Base-by-base conservation (phyloP, 306 rosid species). In the Sindora glabra region DNA sequence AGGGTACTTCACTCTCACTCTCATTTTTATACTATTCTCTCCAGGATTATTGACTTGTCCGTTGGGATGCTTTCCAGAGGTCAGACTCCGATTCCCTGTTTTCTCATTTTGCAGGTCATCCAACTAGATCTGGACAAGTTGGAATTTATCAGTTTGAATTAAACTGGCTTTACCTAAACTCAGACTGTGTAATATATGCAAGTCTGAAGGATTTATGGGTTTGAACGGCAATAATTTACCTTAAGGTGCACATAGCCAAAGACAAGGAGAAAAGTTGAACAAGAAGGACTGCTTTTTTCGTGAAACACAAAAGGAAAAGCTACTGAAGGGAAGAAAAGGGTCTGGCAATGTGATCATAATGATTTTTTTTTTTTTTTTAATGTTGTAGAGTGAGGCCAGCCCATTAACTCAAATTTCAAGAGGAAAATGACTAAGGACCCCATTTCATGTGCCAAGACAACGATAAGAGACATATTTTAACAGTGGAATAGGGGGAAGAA, bases 241-340 rank as follows among this genome's bases (percentile, higher is more conserved):
- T 24, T 42, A 55, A 10, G 76, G 44, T 56, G 78, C 87, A 84
- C 76, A 64, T 81, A 83, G 74, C n/a, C 22, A 30, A 64, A 53
- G 85, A 56, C 83, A 78, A 59, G 63, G 68, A 76, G 56, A 81
- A 75, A 73, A 70, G 56, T 73, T 56, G 48, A 62, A 26, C 42
- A 36, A 24, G 7, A 23, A 33, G 11, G 71, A 57, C 52, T 57
- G 26, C 72, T 59, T 64, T 67, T 66, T 58, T 60, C 27, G 62
- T 39, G 16, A 30, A 50, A 5, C 15, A 41, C 53, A 40, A 38
- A 9, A 26, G 56, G 7, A 64, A 71, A 70, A 49, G 39, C 21
- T n/a, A 59, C 4, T 27, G 21, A 55, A 41, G 21, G 46, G 58
- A 61, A 29, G 42, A 56, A 36, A 41, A 4, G 4, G 53, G 30